Evolutionary conservation across 805 yeast genomes (phyloP), one percentile per base, ranked within the genome.

Genomic region (Kregervanrija delftensis): DNA sequence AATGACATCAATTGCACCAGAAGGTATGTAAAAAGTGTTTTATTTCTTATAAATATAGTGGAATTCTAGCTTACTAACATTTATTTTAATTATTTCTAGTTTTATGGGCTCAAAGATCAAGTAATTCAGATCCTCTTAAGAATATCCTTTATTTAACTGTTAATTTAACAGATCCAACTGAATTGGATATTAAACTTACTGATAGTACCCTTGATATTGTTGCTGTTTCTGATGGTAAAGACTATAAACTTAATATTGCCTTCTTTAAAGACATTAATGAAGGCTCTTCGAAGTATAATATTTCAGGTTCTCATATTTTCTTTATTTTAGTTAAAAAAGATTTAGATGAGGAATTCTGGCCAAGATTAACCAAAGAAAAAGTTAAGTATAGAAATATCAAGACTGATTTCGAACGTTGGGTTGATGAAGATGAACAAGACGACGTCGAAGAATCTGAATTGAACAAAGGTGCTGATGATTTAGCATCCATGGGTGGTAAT

Each of bases 381-480:
- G 73, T 76, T 59, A 88, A 82, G 63, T 77, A 74, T 49, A 87
- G 81, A 52, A 86, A 77, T 66, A 77, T 91, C 62, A 86, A 86
- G 72, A 91, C 99, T 11, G 98, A 91, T 61, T 91, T 91, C 61
- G 96, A 90, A 70, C 86, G 83, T 66, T 91, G 99, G 99, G 96
- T 86, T 35, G 99, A 91, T 61, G 98, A 91, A 71, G 99, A 91
- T 61, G 99, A 91, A 68, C 99, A 91, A 68, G 89, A 87, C 35
- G 90, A 81, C 49, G 71, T 65, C 42, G 72, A 70, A 10, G 83
- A 73, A 36, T 74, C 67, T 8, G 46, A 42, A 12, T 65, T 59
- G 31, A 69, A 63, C 13, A 48, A 49, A 11, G 39, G 11, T 9
- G 13, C 31, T 22, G 44, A 35, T 2, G 38, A 13, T 11, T 14